phyloP scores from a whole-genome alignment of 2,329 filamentous ascomycete species.

The Nannizzia gypsea region DNA sequence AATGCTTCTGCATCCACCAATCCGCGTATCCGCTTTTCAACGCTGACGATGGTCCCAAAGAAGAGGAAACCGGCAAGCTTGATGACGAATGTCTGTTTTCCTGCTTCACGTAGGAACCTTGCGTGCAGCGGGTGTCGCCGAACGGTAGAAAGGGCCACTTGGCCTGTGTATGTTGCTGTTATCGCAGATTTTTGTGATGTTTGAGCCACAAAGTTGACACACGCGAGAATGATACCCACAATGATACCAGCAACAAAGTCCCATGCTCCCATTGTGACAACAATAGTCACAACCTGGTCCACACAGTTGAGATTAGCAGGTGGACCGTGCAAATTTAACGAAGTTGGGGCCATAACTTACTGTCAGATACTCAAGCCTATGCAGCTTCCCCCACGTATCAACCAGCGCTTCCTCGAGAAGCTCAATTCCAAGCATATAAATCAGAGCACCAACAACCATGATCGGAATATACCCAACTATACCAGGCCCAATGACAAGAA shows the following conservation, averaged over 20 bases:
- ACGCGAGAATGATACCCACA: slow-evolving; percentile 81
- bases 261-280: slow-evolving; percentile 89
- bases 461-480: slow-evolving; percentile 91
- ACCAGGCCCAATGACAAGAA: slow-evolving; percentile 74
- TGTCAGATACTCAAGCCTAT: slow-evolving; percentile 77
- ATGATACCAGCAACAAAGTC: slow-evolving; percentile 94
- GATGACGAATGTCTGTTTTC: slow-evolving; percentile 77
- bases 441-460: slow-evolving; percentile 91
- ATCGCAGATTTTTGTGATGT: slow-evolving; percentile 83
- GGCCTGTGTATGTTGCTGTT: slow-evolving; percentile 77
- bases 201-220: slow-evolving; percentile 81
- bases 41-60: slow-evolving; percentile 92
- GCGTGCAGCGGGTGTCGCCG: slow-evolving; percentile 81
- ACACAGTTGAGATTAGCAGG: neutral
- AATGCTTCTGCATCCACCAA: slow-evolving; percentile 78
- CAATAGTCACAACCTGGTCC: slow-evolving; percentile 62
- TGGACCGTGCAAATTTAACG: neutral
- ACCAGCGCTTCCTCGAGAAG: slow-evolving; percentile 79
- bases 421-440: slow-evolving; percentile 90
- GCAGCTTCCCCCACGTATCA: slow-evolving; percentile 77
- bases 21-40: slow-evolving; percentile 74
- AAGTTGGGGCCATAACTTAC: slow-evolving; percentile 36
- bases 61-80: slow-evolving; percentile 95
- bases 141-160: slow-evolving; percentile 83
- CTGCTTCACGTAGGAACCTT: slow-evolving; percentile 72